A percentile compares a stretch with the other conserved stretches of the same genome.
Evolutionary conservation across 768 basidiomycete genomes (phyloP).

Genomic region (Sarcodon sp.): DNA sequence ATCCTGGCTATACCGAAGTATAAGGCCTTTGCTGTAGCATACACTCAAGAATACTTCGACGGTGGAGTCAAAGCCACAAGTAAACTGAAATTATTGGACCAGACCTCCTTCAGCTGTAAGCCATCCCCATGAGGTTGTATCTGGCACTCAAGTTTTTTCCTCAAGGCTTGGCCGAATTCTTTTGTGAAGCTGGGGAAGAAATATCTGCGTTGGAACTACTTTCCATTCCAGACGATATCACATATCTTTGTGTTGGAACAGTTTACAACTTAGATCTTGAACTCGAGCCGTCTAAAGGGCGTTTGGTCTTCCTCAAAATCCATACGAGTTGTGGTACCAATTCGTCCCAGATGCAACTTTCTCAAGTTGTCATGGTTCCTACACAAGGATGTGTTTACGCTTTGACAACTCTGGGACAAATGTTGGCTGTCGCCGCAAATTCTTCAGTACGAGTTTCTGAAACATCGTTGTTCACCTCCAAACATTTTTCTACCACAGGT

Average conservation of each 20-base stretch:
- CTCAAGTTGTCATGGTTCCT: slow-evolving; percentile 26
- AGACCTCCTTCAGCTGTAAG: not conserved
- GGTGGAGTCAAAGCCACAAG: not conserved
- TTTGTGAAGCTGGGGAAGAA: not conserved
- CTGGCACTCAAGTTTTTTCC: not conserved
- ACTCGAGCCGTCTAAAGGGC: slow-evolving; percentile 32
- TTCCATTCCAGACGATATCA: not conserved
- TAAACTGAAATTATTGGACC: not conserved
- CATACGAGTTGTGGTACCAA: slow-evolving; percentile 12
- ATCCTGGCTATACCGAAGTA: not conserved
- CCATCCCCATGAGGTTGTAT: not conserved
- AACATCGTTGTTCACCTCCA: not conserved
- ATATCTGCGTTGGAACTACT: not conserved
- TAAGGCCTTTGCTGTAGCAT: slow-evolving; percentile 1
- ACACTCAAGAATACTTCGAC: not conserved
- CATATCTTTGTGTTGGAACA: slow-evolving; percentile 27
- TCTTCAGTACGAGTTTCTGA: slow-evolving; percentile 42
- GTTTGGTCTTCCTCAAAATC: slow-evolving; percentile 43
- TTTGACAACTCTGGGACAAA: slow-evolving; percentile 31
- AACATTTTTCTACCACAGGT: not conserved
- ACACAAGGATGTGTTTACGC: slow-evolving; percentile 63
- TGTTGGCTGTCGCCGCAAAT: slow-evolving; percentile 61
- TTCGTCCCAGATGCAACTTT: slow-evolving; percentile 10
- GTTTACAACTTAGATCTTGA: slow-evolving; percentile 16
- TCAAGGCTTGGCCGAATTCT: not conserved